Conservation (phyloP, 1,284 basidiomycete species). For the Cryptococcus sp. region DNA sequence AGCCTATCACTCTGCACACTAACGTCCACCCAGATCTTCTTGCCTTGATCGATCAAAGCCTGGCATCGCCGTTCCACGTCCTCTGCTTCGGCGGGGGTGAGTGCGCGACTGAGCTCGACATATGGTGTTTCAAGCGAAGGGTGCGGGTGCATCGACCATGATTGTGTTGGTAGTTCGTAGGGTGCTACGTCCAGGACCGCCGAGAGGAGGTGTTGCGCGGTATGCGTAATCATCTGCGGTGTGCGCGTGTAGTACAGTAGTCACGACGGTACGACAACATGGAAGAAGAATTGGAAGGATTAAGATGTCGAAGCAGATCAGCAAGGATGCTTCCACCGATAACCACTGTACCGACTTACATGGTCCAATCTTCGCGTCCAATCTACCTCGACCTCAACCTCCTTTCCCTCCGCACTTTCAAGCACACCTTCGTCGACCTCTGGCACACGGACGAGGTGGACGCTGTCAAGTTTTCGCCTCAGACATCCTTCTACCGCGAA, state of each 20-base stretch:
- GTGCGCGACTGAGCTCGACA: slow-evolving; percentile 71
- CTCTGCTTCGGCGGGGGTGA: slow-evolving; percentile 66
- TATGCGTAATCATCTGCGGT: slow-evolving; percentile 77
- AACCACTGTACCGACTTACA: slow-evolving; percentile 56
- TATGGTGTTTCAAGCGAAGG: slow-evolving; percentile 70
- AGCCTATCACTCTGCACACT: slow-evolving; percentile 27
- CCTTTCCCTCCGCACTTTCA: slow-evolving; percentile 56
- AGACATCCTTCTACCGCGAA: slow-evolving; percentile 72
- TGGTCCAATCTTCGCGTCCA: slow-evolving; percentile 75
- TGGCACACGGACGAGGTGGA: slow-evolving; percentile 68
- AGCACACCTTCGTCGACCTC: slow-evolving; percentile 59
- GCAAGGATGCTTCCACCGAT: background rate
- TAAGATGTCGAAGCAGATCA: background rate
- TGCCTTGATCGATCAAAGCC: slow-evolving; percentile 55
- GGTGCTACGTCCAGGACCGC: slow-evolving; percentile 67
- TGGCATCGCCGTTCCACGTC: slow-evolving; percentile 69
- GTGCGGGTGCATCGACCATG: slow-evolving; percentile 62
- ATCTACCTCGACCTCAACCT: slow-evolving; percentile 64
- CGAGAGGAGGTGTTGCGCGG: slow-evolving; percentile 79
- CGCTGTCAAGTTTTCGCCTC: slow-evolving; percentile 70
- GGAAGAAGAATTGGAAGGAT: background rate
- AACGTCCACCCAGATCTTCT: slow-evolving; percentile 44
- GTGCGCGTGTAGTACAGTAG: background rate
- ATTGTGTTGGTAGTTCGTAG: slow-evolving; percentile 72
- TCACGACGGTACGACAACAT: background rate